A percentile compares a stretch with the other conserved stretches of the same genome.
Evolutionary conservation across 495 filamentous ascomycete genomes (phyloP).

Genomic region (Annulohypoxylon nitens): DNA sequence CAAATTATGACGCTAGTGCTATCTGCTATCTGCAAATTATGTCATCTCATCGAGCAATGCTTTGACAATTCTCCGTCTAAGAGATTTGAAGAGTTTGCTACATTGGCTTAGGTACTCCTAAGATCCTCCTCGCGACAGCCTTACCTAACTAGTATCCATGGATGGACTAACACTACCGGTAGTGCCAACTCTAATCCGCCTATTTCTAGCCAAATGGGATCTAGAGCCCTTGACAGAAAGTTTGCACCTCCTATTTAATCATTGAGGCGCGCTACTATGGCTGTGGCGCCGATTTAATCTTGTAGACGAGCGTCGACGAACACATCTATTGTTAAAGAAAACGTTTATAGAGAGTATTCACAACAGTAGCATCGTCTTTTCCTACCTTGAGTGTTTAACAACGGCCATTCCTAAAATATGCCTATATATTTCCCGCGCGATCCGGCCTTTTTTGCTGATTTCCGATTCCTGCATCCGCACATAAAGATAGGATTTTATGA

Average conservation of each 20-base stretch:
- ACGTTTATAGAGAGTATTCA: neutral
- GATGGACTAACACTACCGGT: no score
- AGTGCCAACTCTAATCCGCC: neutral
- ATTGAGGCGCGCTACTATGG: no score
- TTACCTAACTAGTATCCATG: neutral
- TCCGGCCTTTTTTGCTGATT: neutral
- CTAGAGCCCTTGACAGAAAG: neutral
- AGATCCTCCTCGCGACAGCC: neutral
- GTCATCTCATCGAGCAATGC: slow-evolving; percentile 53
- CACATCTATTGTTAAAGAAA: neutral
- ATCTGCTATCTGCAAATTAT: slow-evolving; percentile 47
- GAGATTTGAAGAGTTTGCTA: neutral
- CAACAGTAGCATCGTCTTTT: slow-evolving; percentile 5
- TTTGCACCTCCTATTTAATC: no score
- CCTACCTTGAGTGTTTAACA: neutral
- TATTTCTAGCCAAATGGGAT: neutral
- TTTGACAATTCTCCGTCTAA: slow-evolving; percentile 27
- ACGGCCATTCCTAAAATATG: neutral
- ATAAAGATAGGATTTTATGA: neutral
- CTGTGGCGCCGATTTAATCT: neutral
- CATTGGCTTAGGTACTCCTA: neutral
- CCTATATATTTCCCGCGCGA: neutral
- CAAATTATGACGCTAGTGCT: slow-evolving; percentile 40
- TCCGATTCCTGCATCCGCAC: neutral
- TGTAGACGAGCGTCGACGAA: neutral